Base-by-base conservation (phyloP, 129 eudicot genomes). In the Flaveria brownii region DNA sequence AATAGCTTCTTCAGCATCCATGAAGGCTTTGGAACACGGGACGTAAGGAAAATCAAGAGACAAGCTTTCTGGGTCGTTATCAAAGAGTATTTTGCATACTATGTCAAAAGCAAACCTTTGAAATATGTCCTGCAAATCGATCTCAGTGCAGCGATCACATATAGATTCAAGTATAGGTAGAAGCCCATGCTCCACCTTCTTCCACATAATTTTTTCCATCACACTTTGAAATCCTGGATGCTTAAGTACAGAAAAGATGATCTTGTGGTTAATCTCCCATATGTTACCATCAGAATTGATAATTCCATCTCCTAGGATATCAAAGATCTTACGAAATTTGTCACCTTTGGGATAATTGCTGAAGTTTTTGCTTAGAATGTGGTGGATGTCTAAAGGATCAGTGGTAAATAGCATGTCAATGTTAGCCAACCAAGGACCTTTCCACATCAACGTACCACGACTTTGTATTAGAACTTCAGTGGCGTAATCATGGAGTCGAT, bases 41-140 rank as follows among this genome's bases (percentile, higher is more conserved):
- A 80, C 20, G 62, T 14, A 13, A 7, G 82, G 84, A 5, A 83
- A 69, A 11, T 80, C 73, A 18, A 43, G 42, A 6, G 84, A 81
- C 18, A 85, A 72, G 63, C 87, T 61, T 6, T 60, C 2, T 0
- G 78, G 87, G 45, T 88, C 92, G 13, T 71, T 3, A 11, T 78
- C 88, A 1, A 78, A n/a, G 36, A 86, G 49, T 45, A 83, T 17
- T 5, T 20, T 61, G 36, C 78, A 85, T 5, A 68, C 42, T 0
- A 25, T 60, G 74, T 88, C 88, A 76, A 85, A 85, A 6, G 85
- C 46, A 26, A 85, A 79, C 71, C 90, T 82, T 45, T 88, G 87
- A 64, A 83, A 72, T 15, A 88, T 28, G 1, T 88, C 88, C 14
- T 88, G 86, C 75, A 85, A 42, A 76, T 88, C 90, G 30, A 85